Evolutionary conservation across 169 alveolate genomes (phyloP).

Genomic region (Plasmodium cynomolgi): DNA sequence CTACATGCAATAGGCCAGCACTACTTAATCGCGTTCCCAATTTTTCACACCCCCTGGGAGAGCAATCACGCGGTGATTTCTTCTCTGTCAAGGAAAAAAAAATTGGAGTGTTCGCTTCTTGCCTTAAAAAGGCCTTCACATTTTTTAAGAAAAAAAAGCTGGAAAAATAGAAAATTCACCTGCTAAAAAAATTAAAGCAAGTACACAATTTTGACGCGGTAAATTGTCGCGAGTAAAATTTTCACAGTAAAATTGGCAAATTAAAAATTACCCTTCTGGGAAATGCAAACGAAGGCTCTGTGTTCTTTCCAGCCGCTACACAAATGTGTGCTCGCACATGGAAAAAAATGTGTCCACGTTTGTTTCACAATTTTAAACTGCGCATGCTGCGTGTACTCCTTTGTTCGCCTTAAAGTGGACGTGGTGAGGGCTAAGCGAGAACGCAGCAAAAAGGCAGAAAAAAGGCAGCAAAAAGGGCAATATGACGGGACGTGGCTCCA

Average conservation of each 20-base stretch:
- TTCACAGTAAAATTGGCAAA: neutral
- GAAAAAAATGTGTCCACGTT: neutral
- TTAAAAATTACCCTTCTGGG: neutral
- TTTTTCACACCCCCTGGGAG: neutral
- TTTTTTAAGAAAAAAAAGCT: too few species aligned
- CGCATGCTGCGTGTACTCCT: neutral
- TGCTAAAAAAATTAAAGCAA: neutral
- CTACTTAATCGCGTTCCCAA: neutral
- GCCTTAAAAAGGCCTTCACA: neutral
- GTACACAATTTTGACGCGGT: neutral
- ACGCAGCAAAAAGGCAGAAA: neutral
- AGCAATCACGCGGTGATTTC: neutral
- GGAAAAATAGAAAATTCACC: neutral
- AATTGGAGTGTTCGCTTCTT: neutral
- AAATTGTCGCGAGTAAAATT: neutral
- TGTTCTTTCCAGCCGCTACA: neutral
- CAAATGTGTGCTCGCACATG: neutral
- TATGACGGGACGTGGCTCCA: neutral
- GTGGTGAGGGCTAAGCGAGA: neutral
- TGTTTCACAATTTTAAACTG: neutral
- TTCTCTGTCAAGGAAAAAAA: neutral
- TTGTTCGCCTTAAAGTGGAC: neutral
- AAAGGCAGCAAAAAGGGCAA: neutral
- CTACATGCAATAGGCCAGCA: neutral
- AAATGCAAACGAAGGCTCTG: neutral